phyloP scores from a whole-genome alignment of 1,139 yeast species.

The Debaryomyces coudertii region DNA sequence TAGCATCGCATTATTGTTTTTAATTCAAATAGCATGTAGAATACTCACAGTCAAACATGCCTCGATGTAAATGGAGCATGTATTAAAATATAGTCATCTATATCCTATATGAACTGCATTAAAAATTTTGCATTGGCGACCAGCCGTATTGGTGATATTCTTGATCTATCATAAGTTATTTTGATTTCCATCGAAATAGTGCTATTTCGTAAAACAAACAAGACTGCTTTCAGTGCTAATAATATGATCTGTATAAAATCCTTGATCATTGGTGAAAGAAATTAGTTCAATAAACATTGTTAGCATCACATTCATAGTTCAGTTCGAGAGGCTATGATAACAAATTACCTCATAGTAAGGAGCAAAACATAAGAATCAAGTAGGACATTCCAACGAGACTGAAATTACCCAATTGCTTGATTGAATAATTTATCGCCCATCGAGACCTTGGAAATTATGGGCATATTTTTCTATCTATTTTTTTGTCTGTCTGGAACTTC shows the following conservation, averaged over 20 bases:
- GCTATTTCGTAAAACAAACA: too few species aligned
- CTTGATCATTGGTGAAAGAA: too few species aligned
- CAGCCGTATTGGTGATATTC: not conserved
- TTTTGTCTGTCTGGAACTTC: constrained; percentile 29
- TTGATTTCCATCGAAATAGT: too few species aligned
- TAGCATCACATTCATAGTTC: constrained; percentile 29
- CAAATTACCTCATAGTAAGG: constrained; percentile 46
- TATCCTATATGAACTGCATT: not conserved
- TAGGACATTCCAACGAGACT: constrained; percentile 12
- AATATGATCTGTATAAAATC: too few species aligned
- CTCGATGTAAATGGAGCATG: not conserved
- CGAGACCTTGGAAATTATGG: constrained; percentile 36
- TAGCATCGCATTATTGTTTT: not conserved
- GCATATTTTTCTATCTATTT: constrained; percentile 30
- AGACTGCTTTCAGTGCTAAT: too few species aligned
- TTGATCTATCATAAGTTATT: too few species aligned
- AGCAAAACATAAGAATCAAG: constrained; percentile 23
- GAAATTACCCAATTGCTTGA: constrained; percentile 8
- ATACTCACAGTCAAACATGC: not conserved
- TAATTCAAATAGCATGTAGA: not conserved
- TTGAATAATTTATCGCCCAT: constrained; percentile 19
- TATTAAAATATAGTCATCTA: not conserved
- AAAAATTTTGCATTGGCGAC: not conserved
- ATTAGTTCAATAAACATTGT: too few species aligned
- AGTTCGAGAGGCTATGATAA: constrained; percentile 29